Conservation (phyloP, 2,329 filamentous ascomycete genomes). For the Reticulascus tulasneorum region DNA sequence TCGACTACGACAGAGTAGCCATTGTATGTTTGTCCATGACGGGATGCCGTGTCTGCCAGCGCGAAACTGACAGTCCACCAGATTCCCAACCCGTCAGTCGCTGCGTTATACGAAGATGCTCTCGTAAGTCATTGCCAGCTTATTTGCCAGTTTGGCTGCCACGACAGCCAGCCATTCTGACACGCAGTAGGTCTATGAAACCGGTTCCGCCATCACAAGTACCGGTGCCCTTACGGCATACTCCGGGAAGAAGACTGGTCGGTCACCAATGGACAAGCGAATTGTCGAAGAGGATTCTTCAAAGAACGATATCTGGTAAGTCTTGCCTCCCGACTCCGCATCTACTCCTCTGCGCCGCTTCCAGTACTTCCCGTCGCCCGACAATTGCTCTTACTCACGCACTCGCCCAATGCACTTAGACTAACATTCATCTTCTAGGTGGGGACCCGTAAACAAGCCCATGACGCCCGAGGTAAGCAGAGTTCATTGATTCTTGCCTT, state of each 20-base stretch:
- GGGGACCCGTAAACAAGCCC: slow-evolving; percentile 99
- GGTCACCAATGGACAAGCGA: slow-evolving; percentile 95
- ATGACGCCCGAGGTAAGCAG: slow-evolving; percentile 90
- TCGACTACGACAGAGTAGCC: slow-evolving; percentile 96
- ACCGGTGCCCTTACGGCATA: slow-evolving; percentile 94
- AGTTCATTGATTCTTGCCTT: no score
- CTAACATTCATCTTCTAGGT: slow-evolving; percentile 40
- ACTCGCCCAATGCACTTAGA: no score
- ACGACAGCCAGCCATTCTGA: not conserved
- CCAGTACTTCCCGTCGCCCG: no score
- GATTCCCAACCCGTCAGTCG: slow-evolving; percentile 89
- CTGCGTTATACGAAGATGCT: slow-evolving; percentile 97
- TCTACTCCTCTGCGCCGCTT: not conserved
- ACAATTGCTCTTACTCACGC: no score
- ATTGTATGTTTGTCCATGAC: slow-evolving; percentile 64
- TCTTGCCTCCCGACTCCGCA: slow-evolving; percentile 2
- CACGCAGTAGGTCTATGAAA: slow-evolving; percentile 78
- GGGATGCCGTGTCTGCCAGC: no score
- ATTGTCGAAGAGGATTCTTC: slow-evolving; percentile 90
- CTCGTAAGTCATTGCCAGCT: slow-evolving; percentile 50
- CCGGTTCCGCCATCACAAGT: slow-evolving; percentile 93
- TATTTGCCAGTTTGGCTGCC: not conserved
- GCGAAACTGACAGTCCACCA: slow-evolving; percentile 26
- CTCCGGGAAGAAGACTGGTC: slow-evolving; percentile 96
- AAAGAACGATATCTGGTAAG: slow-evolving; percentile 82